Conservation (phyloP, 192 early-diverging fungal genomes). For the Coemansia sp. region DNA sequence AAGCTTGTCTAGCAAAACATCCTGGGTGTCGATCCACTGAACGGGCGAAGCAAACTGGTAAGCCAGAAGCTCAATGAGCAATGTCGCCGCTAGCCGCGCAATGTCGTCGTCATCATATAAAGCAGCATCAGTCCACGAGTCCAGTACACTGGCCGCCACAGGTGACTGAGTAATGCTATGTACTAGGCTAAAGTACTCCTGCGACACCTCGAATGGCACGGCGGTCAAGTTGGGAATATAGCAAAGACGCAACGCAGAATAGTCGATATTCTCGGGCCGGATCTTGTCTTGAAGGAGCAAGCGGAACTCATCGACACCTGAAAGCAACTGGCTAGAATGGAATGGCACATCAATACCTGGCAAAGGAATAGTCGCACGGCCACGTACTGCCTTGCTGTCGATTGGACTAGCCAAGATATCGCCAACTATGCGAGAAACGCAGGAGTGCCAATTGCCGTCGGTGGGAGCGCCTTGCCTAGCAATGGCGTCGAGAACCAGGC, state of each 20-base stretch:
- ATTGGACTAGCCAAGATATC: conserved; percentile 60
- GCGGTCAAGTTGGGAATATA: conserved; percentile 97
- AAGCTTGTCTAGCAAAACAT: conserved; percentile 70
- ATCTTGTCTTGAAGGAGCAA: conserved; percentile 76
- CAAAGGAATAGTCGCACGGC: conserved; percentile 85
- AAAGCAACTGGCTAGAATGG: conserved; percentile 77
- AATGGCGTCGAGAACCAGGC: conserved; percentile 78
- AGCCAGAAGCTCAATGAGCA: conserved; percentile 85
- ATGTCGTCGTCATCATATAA: conserved; percentile 60
- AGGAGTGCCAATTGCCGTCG: conserved; percentile 79
- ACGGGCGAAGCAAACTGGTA: conserved; percentile 93
- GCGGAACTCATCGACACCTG: conserved; percentile 82
- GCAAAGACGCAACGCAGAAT: conserved; percentile 61
- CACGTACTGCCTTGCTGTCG: conserved; percentile 68
- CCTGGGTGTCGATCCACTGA: conserved; percentile 94
- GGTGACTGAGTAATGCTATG: conserved; percentile 67
- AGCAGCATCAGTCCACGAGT: conserved; percentile 56
- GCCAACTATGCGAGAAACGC: conserved; percentile 69
- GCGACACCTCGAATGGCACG: conserved; percentile 76
- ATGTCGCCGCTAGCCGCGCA: conserved; percentile 66
- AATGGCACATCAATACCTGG: conserved; percentile 93
- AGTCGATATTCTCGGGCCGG: conserved; percentile 65
- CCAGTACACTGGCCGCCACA: conserved; percentile 65
- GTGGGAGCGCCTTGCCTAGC: conserved; percentile 60
- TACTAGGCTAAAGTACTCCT: conserved; percentile 73